phyloP scores from a whole-genome alignment of 1,139 yeast genomes.

The Trichomonascaceae sp. region DNA sequence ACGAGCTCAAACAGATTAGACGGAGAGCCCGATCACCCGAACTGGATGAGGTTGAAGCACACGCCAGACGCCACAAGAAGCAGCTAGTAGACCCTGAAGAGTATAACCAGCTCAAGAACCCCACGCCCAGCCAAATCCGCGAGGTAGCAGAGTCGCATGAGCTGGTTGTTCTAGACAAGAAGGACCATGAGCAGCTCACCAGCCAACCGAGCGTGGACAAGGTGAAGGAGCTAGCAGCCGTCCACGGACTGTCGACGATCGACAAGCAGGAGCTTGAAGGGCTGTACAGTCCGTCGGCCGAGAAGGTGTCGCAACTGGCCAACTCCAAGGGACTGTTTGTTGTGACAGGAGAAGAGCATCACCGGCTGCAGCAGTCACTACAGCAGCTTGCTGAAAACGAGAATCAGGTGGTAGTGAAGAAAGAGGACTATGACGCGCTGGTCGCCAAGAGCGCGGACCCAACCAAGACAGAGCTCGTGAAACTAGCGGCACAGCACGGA shows the following conservation, averaged over 20 bases:
- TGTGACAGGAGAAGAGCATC: background rate
- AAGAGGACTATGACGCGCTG: constrained; percentile 11
- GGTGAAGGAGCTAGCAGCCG: constrained; percentile 13
- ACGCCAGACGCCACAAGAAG: constrained; percentile 11
- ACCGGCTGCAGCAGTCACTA: background rate
- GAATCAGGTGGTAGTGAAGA: constrained; percentile 1
- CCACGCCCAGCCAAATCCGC: constrained; percentile 18
- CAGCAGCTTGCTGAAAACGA: constrained; percentile 6
- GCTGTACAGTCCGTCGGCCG: constrained; percentile 10
- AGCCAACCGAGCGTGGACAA: constrained; percentile 15
- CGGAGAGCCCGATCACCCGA: constrained; percentile 18
- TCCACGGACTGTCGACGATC: constrained; percentile 21
- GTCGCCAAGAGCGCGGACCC: constrained; percentile 11
- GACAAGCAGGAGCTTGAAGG: constrained; percentile 11
- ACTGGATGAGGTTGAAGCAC: constrained; percentile 13
- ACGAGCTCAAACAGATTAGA: constrained; percentile 10
- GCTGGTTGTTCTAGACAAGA: constrained; percentile 15
- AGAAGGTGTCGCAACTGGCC: constrained; percentile 13
- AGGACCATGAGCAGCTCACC: constrained; percentile 15
- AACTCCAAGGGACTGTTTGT: background rate
- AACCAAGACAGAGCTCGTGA: constrained; percentile 14
- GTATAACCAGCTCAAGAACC: constrained; percentile 22
- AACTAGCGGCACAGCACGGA: constrained; percentile 14
- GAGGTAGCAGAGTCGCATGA: constrained; percentile 10
- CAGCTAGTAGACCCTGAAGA: constrained; percentile 13